Evolutionary conservation across 2,329 filamentous ascomycete species (phyloP).

Genomic region (Sporothrix schenckii): DNA sequence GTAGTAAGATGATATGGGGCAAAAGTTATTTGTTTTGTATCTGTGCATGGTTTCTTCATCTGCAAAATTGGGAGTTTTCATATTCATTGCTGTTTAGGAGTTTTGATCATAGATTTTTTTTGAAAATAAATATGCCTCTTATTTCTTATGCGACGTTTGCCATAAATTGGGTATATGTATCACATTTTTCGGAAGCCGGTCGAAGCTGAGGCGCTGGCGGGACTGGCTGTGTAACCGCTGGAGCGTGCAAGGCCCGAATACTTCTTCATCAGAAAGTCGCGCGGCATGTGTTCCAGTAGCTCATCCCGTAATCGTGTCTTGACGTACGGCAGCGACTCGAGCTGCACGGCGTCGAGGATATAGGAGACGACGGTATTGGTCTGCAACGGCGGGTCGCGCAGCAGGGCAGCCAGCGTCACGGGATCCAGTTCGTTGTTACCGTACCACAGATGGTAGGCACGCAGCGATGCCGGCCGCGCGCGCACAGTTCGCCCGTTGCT

Average conservation of each 20-base stretch:
- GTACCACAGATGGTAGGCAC: conserved; percentile 68
- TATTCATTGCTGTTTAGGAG: conserved; percentile 18
- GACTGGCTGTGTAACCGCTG: conserved; percentile 29
- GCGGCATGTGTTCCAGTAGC: conserved; percentile 47
- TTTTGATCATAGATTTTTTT: conserved; percentile 3
- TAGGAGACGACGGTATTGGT: conserved; percentile 60
- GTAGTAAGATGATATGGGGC: conserved; percentile 11
- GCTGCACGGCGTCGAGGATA: conserved; percentile 58
- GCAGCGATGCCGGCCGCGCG: conserved; percentile 47
- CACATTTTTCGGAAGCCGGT: no score
- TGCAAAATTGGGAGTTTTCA: conserved; percentile 21
- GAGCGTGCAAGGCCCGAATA: conserved; percentile 42
- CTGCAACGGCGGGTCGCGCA: conserved; percentile 64
- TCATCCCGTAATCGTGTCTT: conserved; percentile 50
- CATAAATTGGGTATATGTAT: neutral
- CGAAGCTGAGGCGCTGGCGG: neutral
- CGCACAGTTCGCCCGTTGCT: conserved; percentile 31
- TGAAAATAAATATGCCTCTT: neutral
- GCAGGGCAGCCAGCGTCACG: conserved; percentile 54
- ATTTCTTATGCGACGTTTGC: neutral
- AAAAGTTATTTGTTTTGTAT: conserved; percentile 28
- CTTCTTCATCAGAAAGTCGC: conserved; percentile 33
- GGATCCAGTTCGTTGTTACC: conserved; percentile 54
- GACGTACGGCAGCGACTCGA: conserved; percentile 56
- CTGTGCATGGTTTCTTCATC: conserved; percentile 15